Conservation (phyloP, 75 land plant genomes). For the Picea sitchensis region DNA sequence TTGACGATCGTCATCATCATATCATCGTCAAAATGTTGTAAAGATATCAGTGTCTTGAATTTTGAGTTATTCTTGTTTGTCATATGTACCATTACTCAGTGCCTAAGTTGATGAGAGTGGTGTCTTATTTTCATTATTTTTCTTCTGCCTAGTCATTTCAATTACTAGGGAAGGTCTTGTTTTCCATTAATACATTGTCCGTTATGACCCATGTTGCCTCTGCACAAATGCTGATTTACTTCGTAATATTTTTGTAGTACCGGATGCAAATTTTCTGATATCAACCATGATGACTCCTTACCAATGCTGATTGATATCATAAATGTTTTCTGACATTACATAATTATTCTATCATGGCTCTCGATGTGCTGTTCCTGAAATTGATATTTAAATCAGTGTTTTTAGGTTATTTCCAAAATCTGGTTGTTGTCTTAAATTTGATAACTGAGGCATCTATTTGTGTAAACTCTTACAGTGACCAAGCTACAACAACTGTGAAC, state of each 20-base stretch:
- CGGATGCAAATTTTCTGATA: too few species aligned
- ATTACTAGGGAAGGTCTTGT: not conserved
- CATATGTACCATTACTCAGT: not conserved
- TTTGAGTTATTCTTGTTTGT: not conserved
- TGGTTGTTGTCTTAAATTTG: not conserved
- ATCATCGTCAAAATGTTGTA: too few species aligned
- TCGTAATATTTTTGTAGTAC: too few species aligned
- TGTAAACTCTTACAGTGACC: conserved; percentile 62
- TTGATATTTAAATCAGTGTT: too few species aligned
- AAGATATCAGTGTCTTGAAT: too few species aligned
- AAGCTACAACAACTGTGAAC: conserved; percentile 43
- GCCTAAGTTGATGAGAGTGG: not conserved
- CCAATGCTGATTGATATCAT: too few species aligned
- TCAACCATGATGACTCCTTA: too few species aligned
- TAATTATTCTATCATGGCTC: too few species aligned
- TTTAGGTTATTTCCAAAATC: too few species aligned
- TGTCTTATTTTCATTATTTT: not conserved
- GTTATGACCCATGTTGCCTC: not conserved
- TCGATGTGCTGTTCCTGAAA: too few species aligned
- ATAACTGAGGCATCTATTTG: not conserved
- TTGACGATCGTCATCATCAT: too few species aligned
- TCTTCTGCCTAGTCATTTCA: not conserved
- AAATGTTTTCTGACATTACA: too few species aligned
- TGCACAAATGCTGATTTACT: not conserved
- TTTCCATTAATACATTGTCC: not conserved